These are phyloP conservation scores for Hymenoscyphus fraxineus DNA, from an alignment of 2,329 filamentous ascomycete genomes.

Conservation along the genomic window DNA sequence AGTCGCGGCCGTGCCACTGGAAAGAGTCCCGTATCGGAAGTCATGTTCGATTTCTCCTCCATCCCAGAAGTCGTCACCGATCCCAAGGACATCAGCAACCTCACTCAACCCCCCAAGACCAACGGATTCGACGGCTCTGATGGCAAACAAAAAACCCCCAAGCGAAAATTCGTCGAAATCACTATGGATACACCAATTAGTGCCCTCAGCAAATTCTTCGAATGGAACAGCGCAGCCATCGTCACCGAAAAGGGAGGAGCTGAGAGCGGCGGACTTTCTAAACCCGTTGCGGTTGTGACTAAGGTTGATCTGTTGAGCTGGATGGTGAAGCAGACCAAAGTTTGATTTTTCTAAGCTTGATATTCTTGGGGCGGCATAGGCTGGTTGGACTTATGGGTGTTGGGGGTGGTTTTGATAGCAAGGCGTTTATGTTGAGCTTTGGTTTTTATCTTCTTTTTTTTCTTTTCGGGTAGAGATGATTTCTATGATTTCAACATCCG, in stretches of 20 bases:
- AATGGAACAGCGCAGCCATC: conserved; percentile 96
- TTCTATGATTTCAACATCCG: conserved; percentile 14
- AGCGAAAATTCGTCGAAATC: conserved; percentile 85
- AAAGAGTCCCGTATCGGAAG: conserved; percentile 70
- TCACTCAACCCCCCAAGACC: conserved; percentile 32
- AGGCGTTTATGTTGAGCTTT: not conserved
- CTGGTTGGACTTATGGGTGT: not conserved
- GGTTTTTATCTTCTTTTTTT: not conserved
- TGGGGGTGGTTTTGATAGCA: not conserved
- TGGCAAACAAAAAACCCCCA: conserved; percentile 41
- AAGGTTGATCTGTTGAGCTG: conserved; percentile 94
- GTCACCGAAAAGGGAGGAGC: conserved; percentile 71
- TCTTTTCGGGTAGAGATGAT: not conserved
- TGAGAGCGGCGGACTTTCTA: conserved; percentile 51
- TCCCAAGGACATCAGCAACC: conserved; percentile 57
- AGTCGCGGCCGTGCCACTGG: conserved; percentile 75
- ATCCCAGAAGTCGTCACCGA: conserved; percentile 91
- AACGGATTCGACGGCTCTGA: conserved; percentile 29
- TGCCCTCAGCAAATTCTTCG: conserved; percentile 86
- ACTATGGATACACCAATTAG: conserved; percentile 83
- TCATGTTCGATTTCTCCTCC: conserved; percentile 95
- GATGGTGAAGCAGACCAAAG: conserved; percentile 67
- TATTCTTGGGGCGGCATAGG: not conserved
- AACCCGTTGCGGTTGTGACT: conserved; percentile 86
- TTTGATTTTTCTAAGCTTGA: conserved; percentile 9